Evolutionary conservation across 768 basidiomycete genomes (phyloP).

Genomic region (Podaxis sp.): DNA sequence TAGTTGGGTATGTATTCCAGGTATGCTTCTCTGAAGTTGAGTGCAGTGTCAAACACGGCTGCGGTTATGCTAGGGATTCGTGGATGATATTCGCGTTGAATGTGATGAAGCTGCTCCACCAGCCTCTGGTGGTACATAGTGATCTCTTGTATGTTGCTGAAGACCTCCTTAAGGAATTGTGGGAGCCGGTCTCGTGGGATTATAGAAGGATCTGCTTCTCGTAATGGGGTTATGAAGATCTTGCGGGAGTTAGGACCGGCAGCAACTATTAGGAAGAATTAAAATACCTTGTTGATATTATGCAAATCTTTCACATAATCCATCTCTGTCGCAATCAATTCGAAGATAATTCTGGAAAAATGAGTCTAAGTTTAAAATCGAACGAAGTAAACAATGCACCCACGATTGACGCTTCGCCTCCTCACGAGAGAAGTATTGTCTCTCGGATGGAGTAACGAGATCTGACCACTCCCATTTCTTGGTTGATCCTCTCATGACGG

Average conservation of each 20-base stretch:
- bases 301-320: conserved; percentile 93
- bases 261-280: not conserved
- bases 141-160: conserved; percentile 83
- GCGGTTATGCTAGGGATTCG: conserved; percentile 80
- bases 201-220: conserved; percentile 73
- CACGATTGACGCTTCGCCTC: conserved; percentile 66
- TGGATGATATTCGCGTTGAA: conserved; percentile 88
- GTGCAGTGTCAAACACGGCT: conserved; percentile 79
- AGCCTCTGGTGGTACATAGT: conserved; percentile 72
- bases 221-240: conserved; percentile 84
- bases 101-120: conserved; percentile 77
- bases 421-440: conserved; percentile 17
- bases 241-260: conserved; percentile 25
- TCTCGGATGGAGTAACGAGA: conserved; percentile 44
- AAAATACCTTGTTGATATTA: conserved; percentile 56
- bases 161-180: conserved; percentile 82
- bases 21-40: conserved; percentile 92
- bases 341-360: conserved; percentile 76
- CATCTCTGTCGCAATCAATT: conserved; percentile 96
- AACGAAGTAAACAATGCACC: conserved; percentile 26
- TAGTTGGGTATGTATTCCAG: conserved; percentile 91
- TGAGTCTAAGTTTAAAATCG: not conserved
- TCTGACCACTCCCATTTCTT: conserved; percentile 92
- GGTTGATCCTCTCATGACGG: conserved; percentile 79
- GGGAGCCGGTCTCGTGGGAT: conserved; percentile 69